These are phyloP conservation scores for Chenopodium quinoa DNA, from an alignment of 148 eudicot genomes.

Conservation along the genomic window DNA sequence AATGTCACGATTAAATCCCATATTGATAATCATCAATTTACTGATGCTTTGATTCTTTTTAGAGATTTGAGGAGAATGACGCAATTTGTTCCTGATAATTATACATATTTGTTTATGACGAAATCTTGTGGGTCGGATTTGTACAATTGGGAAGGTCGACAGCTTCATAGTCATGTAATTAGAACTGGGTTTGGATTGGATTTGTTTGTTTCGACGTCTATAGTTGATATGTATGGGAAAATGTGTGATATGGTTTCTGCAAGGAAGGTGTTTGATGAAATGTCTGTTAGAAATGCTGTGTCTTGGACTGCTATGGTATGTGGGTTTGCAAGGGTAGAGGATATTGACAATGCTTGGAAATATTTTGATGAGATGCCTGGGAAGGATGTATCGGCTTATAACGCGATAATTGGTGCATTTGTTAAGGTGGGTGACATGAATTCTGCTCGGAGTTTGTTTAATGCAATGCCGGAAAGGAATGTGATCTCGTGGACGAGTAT, in stretches of 20 bases:
- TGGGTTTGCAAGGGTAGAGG: slow-evolving; percentile 61
- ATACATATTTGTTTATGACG: slow-evolving; percentile 54
- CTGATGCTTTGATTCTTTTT: slow-evolving; percentile 43
- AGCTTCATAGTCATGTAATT: slow-evolving; percentile 51
- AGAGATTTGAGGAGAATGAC: slow-evolving; percentile 36
- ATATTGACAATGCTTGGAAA: slow-evolving; percentile 42
- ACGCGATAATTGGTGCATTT: slow-evolving; percentile 64
- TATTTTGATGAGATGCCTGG: slow-evolving; percentile 57
- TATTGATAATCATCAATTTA: slow-evolving; percentile 37
- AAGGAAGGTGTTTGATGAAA: slow-evolving; percentile 61
- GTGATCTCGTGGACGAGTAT: slow-evolving; percentile 74
- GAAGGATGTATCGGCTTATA: slow-evolving; percentile 55
- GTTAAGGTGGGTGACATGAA: slow-evolving; percentile 63
- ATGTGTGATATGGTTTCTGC: slow-evolving; percentile 47
- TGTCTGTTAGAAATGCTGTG: slow-evolving; percentile 61
- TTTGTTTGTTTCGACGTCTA: slow-evolving; percentile 56
- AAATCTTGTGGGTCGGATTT: slow-evolving; percentile 51
- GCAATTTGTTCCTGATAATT: slow-evolving; percentile 51
- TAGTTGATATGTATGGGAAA: slow-evolving; percentile 38
- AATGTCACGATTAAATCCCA: slow-evolving; percentile 65
- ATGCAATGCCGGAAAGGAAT: slow-evolving; percentile 50
- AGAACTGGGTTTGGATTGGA: slow-evolving; percentile 53
- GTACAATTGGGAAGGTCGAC: slow-evolving; percentile 45
- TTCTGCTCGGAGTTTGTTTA: slow-evolving; percentile 47
- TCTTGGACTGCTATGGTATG: slow-evolving; percentile 75